Conservation (phyloP, 768 basidiomycete species). For the Kwoniella pini region DNA sequence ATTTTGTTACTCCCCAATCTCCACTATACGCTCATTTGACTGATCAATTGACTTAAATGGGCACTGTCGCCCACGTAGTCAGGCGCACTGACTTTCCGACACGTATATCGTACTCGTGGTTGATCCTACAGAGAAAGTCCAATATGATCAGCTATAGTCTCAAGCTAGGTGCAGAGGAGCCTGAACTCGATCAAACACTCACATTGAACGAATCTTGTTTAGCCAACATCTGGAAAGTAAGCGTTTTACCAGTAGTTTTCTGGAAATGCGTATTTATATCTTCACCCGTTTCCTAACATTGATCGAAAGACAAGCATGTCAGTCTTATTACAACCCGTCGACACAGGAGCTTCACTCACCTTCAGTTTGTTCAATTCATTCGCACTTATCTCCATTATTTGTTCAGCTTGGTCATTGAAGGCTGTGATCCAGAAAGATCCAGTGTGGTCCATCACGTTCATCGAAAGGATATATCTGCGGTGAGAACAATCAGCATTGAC, state of each 20-base stretch:
- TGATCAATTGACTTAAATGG: constrained; percentile 64
- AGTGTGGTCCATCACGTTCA: constrained; percentile 87
- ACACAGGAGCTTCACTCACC: constrained; percentile 56
- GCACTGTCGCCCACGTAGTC: constrained; percentile 71
- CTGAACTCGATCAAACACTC: constrained; percentile 52
- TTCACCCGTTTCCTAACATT: constrained; percentile 61
- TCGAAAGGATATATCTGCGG: constrained; percentile 68
- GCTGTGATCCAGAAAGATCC: constrained; percentile 89
- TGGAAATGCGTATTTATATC: constrained; percentile 65
- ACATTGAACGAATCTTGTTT: constrained; percentile 75
- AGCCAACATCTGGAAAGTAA: constrained; percentile 81
- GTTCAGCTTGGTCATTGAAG: constrained; percentile 86
- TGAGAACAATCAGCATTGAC: background rate
- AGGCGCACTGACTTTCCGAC: constrained; percentile 66
- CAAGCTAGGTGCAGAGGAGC: no score
- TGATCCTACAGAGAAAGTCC: constrained; percentile 63
- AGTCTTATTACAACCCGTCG: background rate
- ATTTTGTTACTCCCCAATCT: background rate
- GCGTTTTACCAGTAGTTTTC: constrained; percentile 68
- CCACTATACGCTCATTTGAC: constrained; percentile 36
- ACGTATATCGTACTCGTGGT: constrained; percentile 77
- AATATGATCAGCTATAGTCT: constrained; percentile 4
- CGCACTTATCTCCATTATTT: constrained; percentile 74
- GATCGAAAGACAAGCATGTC: background rate
- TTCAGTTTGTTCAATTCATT: constrained; percentile 74